Evolutionary conservation across 345 rosid genomes (phyloP).

Genomic region (Psidium friedrichsthalianum): DNA sequence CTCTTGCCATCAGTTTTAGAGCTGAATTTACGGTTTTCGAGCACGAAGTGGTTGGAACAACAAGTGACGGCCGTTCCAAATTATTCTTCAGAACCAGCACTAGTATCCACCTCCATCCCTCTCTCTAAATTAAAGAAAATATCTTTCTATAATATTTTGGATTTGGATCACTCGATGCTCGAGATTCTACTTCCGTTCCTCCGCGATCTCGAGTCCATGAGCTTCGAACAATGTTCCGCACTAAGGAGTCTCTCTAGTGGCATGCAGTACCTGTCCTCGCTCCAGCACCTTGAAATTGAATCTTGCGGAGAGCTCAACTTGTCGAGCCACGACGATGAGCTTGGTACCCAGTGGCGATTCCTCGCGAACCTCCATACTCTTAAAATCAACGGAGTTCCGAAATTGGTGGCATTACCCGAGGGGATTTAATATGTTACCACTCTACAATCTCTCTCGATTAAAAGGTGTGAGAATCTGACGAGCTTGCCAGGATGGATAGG

Average conservation of each 20-base stretch:
- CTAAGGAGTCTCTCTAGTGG: not conserved
- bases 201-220: not conserved
- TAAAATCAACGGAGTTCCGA: not conserved
- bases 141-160: rapidly evolving
- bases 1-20: rapidly evolving
- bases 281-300: not conserved
- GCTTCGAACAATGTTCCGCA: not conserved
- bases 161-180: not conserved
- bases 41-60: not conserved
- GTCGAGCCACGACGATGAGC: not conserved
- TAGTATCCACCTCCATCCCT: not conserved
- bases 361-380: not conserved
- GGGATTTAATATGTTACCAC: not conserved
- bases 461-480: rapidly evolving
- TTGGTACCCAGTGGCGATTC: not conserved
- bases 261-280: not conserved
- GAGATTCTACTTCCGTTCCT: not conserved
- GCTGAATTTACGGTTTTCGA: rapidly evolving
- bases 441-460: not conserved
- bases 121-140: not conserved
- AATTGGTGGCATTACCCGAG: not conserved
- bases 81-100: not conserved
- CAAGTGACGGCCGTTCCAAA: not conserved
- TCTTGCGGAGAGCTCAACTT: not conserved
- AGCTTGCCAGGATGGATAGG: not conserved